phyloP scores from a whole-genome alignment of 441 rosid genomes.

The Bruguiera hainesii region DNA sequence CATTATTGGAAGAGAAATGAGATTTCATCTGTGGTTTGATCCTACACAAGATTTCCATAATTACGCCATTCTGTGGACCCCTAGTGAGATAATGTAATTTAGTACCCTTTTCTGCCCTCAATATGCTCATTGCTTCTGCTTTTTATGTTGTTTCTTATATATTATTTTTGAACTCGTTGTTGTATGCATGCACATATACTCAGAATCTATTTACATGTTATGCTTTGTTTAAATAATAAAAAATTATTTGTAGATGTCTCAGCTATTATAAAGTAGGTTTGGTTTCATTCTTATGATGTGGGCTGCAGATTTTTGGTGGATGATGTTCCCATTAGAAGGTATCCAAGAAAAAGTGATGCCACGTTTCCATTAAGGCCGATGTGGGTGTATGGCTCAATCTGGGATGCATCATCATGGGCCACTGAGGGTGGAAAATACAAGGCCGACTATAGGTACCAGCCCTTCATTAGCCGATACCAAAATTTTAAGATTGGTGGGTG shows the following conservation, averaged over 20 bases:
- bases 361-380: constrained; percentile 89
- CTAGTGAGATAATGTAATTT: constrained; percentile 80
- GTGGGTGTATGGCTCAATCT: constrained; percentile 95
- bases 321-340: constrained; percentile 90
- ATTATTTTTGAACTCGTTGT: too few relatives aligned
- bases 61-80: constrained; percentile 82
- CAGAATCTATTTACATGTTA: too few relatives aligned
- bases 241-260: too few relatives aligned
- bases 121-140: neutral
- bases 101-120: neutral
- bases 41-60: constrained; percentile 79
- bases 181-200: neutral
- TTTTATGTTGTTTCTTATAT: neutral
- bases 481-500: constrained; percentile 75
- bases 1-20: constrained; percentile 91
- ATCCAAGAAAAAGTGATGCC: constrained; percentile 65
- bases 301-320: constrained; percentile 78
- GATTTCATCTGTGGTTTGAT: constrained; percentile 92
- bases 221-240: too few relatives aligned
- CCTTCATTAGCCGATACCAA: constrained; percentile 64
- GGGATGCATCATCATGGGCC: constrained; percentile 99
- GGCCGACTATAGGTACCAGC: constrained; percentile 85
- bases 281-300: constrained; percentile 7
- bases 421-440: constrained; percentile 91
- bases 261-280: too few relatives aligned